Conservation (phyloP, 2,329 filamentous ascomycete species). For the Aureobasidium sp. region DNA sequence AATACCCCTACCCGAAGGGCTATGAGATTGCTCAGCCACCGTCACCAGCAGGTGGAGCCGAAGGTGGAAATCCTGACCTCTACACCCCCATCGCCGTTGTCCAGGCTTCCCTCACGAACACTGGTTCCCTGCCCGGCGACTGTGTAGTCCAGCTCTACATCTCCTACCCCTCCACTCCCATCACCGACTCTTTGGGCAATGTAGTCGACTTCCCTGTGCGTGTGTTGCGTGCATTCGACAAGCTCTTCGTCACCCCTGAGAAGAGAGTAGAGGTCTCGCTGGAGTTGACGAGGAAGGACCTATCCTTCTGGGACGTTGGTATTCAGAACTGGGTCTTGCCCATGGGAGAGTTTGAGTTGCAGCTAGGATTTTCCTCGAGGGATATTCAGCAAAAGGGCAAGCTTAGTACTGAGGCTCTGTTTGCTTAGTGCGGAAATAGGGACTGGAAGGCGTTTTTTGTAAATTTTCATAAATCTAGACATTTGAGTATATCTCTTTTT, state of each 20-base stretch:
- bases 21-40: conserved; percentile 45
- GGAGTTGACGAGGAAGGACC: conserved; percentile 28
- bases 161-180: conserved; percentile 31
- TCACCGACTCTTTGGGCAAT: conserved; percentile 23
- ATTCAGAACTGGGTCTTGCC: conserved; percentile 32
- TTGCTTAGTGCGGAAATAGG: neutral
- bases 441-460: too few species aligned
- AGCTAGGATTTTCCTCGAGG: conserved; percentile 26
- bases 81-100: conserved; percentile 50
- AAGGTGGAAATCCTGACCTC: conserved; percentile 61
- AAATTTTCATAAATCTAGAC: too few species aligned
- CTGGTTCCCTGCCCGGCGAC: conserved; percentile 47
- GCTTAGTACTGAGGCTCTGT: conserved; percentile 8
- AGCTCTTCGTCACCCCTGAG: conserved; percentile 28
- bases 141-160: conserved; percentile 54
- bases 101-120: conserved; percentile 53
- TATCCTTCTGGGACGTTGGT: conserved; percentile 32
- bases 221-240: conserved; percentile 40
- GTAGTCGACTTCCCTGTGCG: conserved; percentile 40
- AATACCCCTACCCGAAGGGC: conserved; percentile 48
- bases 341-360: conserved; percentile 26
- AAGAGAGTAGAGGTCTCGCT: conserved; percentile 23
- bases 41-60: conserved; percentile 62
- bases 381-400: conserved; percentile 18
- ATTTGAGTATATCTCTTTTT: too few species aligned